Percentiles rank a stretch among this genome's conserved stretches.
phyloP scores from a whole-genome alignment of 2,329 filamentous ascomycete genomes.

The Chrysoporthe deuterocubensis region DNA sequence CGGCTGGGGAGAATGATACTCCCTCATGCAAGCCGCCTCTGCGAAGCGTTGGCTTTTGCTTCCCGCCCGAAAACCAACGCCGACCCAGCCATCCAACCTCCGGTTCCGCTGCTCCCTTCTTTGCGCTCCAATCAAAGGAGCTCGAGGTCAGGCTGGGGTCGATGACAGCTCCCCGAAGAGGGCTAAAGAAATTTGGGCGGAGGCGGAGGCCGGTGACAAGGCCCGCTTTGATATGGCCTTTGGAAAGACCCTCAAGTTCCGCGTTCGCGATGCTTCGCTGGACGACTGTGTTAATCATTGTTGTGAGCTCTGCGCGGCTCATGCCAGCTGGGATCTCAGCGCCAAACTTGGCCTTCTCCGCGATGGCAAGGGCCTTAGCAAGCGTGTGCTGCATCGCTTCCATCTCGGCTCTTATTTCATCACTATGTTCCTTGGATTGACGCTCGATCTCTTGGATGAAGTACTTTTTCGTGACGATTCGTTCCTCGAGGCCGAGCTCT shows the following conservation, averaged over 20 bases:
- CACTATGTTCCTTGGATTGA: constrained; percentile 44
- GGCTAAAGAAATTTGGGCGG: constrained; percentile 75
- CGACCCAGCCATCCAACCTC: constrained; percentile 5
- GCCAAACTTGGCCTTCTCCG: constrained; percentile 39
- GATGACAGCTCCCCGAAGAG: constrained; percentile 67
- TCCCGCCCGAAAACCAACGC: constrained; percentile 26
- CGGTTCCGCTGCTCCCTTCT: constrained; percentile 32
- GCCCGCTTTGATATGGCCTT: constrained; percentile 50
- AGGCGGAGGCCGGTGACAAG: constrained; percentile 50
- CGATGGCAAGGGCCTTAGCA: constrained; percentile 32
- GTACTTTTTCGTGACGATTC: constrained; percentile 52
- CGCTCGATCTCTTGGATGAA: constrained; percentile 50
- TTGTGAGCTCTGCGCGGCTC: constrained; percentile 45
- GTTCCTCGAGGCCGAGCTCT: constrained; percentile 33
- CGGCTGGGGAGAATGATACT: constrained; percentile 44
- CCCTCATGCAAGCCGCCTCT: constrained; percentile 30
- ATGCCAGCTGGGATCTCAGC: constrained; percentile 37
- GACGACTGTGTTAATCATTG: constrained; percentile 47
- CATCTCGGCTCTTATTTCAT: constrained; percentile 47
- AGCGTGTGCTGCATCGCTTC: constrained; percentile 39
- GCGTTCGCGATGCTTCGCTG: constrained; percentile 48
- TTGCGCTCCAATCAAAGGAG: constrained; percentile 48
- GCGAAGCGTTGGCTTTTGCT: constrained; percentile 30
- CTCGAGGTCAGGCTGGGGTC: constrained; percentile 64
- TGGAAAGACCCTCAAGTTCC: constrained; percentile 52